Evolutionary conservation across 345 rosid genomes (phyloP).

Genomic region (Adansonia digitata): DNA sequence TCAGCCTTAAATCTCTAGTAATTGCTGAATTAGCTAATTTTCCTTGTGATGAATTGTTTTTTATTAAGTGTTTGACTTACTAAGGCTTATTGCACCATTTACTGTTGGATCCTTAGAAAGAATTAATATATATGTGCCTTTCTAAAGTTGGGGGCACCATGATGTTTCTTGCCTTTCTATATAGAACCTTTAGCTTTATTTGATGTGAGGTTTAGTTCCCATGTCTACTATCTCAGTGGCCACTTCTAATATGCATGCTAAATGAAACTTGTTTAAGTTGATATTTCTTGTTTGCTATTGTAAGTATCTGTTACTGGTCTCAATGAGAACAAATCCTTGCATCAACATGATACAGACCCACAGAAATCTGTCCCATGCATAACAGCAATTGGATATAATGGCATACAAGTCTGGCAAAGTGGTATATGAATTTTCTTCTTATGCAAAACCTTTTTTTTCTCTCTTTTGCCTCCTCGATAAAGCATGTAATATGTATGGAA

Average conservation of each 20-base stretch:
- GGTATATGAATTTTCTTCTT: conserved; percentile 36
- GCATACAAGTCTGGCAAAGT: conserved; percentile 70
- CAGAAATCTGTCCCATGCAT: conserved; percentile 67
- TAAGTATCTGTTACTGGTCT: not conserved
- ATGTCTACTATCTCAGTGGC: not conserved
- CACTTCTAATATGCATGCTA: not conserved
- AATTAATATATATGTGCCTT: not conserved
- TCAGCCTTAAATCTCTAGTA: not conserved
- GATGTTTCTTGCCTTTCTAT: not conserved
- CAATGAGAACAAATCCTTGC: conserved; percentile 47
- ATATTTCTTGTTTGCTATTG: not conserved
- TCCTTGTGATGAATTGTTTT: not conserved
- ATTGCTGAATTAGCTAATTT: conserved; percentile 4
- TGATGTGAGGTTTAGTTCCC: not conserved
- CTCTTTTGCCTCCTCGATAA: not conserved
- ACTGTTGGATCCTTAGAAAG: not conserved
- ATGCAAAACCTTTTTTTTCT: conserved; percentile 2
- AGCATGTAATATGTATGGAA: not conserved
- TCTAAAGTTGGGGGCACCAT: not conserved
- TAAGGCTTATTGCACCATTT: not conserved
- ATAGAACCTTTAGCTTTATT: not conserved
- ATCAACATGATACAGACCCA: conserved; percentile 56
- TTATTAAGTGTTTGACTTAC: not conserved
- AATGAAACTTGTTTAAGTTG: not conserved
- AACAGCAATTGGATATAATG: conserved; percentile 80